phyloP scores from a whole-genome alignment of 176 grass and related monocot species.

The Avena sativa region DNA sequence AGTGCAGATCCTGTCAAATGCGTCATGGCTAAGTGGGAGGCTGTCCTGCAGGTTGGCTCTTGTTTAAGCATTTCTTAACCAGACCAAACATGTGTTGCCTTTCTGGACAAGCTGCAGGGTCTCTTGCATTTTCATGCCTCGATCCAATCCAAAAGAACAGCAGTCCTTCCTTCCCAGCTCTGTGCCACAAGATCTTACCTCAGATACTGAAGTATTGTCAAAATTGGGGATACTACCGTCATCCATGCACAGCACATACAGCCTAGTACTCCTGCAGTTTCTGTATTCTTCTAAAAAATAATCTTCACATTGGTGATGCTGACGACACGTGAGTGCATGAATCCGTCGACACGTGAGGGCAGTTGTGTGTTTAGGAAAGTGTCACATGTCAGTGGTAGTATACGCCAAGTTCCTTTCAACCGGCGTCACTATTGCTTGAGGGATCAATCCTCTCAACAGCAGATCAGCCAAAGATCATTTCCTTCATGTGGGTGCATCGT shows the following conservation, averaged over 20 bases:
- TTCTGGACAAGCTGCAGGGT: slow-evolving; percentile 25
- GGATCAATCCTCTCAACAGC: slow-evolving; percentile 46
- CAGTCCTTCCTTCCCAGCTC: slow-evolving; percentile 1
- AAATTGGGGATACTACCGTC: slow-evolving; percentile 6
- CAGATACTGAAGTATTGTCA: slow-evolving; percentile 31
- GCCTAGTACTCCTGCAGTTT: slow-evolving; percentile 8
- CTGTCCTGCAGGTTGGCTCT: slow-evolving; percentile 19
- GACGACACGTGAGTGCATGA: neutral
- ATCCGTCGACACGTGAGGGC: slow-evolving; percentile 28
- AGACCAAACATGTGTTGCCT: slow-evolving; percentile 29
- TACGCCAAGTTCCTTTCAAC: slow-evolving; percentile 49
- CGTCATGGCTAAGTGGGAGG: slow-evolving; percentile 12
- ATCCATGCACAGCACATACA: neutral
- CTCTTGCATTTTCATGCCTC: slow-evolving; percentile 35
- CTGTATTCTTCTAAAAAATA: slow-evolving; percentile 23
- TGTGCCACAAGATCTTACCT: slow-evolving; percentile 22
- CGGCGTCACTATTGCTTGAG: slow-evolving; percentile 54
- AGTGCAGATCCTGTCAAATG: neutral
- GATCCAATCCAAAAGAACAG: slow-evolving; percentile 27
- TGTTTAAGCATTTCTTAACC: slow-evolving; percentile 37
- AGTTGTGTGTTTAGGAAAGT: slow-evolving; percentile 59
- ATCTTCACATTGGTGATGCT: neutral
- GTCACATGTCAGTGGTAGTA: slow-evolving; percentile 49
- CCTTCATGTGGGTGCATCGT: slow-evolving; percentile 62
- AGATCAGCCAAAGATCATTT: slow-evolving; percentile 52